Evolutionary conservation across 1,139 yeast species (phyloP), one percentile per base, ranked within the genome.

Genomic region (Hansenula lynferdii): DNA sequence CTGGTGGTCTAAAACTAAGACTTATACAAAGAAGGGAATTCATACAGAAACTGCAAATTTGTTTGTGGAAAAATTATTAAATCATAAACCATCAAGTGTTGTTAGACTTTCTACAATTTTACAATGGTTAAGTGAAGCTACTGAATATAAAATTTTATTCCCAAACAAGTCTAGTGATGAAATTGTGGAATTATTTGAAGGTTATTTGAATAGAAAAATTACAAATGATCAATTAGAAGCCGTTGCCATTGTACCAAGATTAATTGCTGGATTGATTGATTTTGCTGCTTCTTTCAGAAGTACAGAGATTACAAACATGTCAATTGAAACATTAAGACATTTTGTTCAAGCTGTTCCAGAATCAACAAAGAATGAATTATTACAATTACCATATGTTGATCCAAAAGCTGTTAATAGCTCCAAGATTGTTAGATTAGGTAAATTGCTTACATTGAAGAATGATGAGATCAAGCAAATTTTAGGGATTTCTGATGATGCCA

Each of bases 1-100:
- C 31, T 90, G 97, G 97, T 94, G 99, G 99, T 69, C 71, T 39
- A 78, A 78, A 42, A 87, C 87, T 37, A 85, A 85, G 59, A 69
- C 82, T 8, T 81, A 80, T 57, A 94, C 97, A 29, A 85, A 82
- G 50, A 80, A 77, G 53, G 96, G 96, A 2, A 70, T 94, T 46
- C 87, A 85, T 50, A 80, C 85, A 35, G 76, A 77, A 23, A 85
- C 97, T 18, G 96, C 98, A 8, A 78, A 85, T 7, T 57, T 67
- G 37, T 85, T 85, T 53, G 75, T 80, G 31, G 77, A 80, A 45
- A 69, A 71, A 45, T 61, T 84, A 56, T 69, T 83, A 42, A 85
- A 82, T 58, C 80, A 80, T 58, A 85, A 84, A 61, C 95, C 95
- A 16, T 80, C 89, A 41, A 79, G 80, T 45, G 72, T 84, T 32